Evolutionary conservation across 306 rosid species (phyloP), one percentile per base, ranked within the genome.

Genomic region (Casuarina equisetifolia): DNA sequence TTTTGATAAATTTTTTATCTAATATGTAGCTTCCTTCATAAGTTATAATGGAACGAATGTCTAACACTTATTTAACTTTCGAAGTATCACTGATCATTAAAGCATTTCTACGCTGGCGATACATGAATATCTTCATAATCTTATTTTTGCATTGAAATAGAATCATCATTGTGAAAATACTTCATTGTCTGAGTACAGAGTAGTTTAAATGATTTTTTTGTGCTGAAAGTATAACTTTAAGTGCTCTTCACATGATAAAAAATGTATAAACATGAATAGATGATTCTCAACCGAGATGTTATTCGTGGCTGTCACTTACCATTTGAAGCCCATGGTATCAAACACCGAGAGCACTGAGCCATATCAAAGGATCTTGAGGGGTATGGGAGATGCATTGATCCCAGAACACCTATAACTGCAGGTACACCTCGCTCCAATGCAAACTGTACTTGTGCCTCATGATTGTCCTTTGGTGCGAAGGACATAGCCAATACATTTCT

Each of bases 401-500:
- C 99, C 74, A 96, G 89, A 82, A 96, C 99, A 36, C 98, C 98
- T 67, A 96, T 91, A 75, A 91, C 74, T 72, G 99, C 98, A 63
- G 99, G 98, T 43, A 96, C 97, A 44, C 98, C 98, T 84, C 98
- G 88, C 81, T 92, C 99, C 77, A 92, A 78, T 69, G 99, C 99
- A 87, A 96, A 96, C 84, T 96, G 99, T 70, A 92, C 97, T 79
- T 96, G 99, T 78, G 99, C 99, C 89, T 96, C 98, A 46, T 96
- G 98, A 85, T 96, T 96, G 84, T 96, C 99, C 87, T 91, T 88
- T 12, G 97, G 99, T 55, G 99, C 98, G 76, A 96, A 96, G 52
- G 98, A 96, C 97, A 96, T 91, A 64, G 99, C 76, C 62, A 96
- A 72, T 82, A 92, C 92, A 72, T 92, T 96, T 86, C 94, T 91